Evolutionary conservation across 805 yeast species (phyloP), one percentile per base, ranked within the genome.

Genomic region (Wickerhamiella nectarea): DNA sequence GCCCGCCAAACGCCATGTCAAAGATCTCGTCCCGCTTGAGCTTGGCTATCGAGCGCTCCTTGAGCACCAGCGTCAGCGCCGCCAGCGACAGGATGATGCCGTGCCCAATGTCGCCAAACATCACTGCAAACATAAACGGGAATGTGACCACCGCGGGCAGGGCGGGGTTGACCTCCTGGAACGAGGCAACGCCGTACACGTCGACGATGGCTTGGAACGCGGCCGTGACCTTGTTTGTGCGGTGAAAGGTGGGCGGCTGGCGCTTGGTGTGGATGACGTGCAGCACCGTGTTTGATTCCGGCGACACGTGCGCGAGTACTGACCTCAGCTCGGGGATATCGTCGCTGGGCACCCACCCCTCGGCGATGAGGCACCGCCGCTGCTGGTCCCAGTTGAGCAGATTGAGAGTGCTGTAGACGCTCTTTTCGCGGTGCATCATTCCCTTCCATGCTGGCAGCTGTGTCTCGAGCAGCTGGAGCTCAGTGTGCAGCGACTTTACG

Each of bases 51-150:
- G 70, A 67, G 47, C 66, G 70, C 62, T 91, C 98, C 57, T 79
- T 78, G 43, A 76, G 52, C 8, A 89, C 85, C 53, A 91, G 64
- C 21, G 65, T 64, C 34, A 74, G 63, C 1, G 93, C 94, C 15
- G 83, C 82, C 45, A 81, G 61, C 38, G 80, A 69, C 58, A 91
- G 67, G 42, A 91, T 75, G 43, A 86, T 70, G 5, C 97, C 98
- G 63, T 91, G 98, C 18, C 98, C 98, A 47, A 86, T 63, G 67
- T 91, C 98, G 67, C 98, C 98, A 68, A 91, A 91, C 98, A 91
- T 91, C 52, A 91, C 81, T 18, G 98, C 96, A 66, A 91, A 91
- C 94, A 91, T 82, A 60, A 91, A 91, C 14, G 98, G 98, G 67
- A 91, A 91, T 0, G 98, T 91, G 19, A 91, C 81, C 41, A 84